phyloP scores from a whole-genome alignment of 371 early-diverging fungal genomes.

The Quaeritorhiza haematococci region DNA sequence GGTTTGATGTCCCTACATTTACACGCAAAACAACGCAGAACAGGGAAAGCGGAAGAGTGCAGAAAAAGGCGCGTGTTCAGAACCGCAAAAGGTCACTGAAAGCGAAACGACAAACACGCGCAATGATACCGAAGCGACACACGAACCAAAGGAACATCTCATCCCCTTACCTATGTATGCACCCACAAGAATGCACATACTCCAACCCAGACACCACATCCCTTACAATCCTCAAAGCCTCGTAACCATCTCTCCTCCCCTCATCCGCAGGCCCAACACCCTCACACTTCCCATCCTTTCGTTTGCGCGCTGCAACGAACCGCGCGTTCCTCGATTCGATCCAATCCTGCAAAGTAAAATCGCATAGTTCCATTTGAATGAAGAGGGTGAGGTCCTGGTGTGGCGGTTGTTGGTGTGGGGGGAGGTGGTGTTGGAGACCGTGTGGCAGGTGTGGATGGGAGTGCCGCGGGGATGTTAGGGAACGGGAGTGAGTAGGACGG shows the following conservation, averaged over 20 bases:
- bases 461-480: no score
- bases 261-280: neutral
- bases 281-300: neutral
- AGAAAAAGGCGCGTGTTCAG: no score
- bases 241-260: neutral
- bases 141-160: no score
- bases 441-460: no score
- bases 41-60: no score
- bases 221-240: constrained; percentile 14
- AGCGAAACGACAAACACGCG: neutral
- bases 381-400: neutral
- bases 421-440: neutral
- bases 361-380: constrained; percentile 35
- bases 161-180: constrained; percentile 9
- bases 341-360: constrained; percentile 29
- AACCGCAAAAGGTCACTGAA: no score
- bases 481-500: no score
- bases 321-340: constrained; percentile 22
- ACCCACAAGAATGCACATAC: constrained; percentile 27
- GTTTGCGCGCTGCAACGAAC: neutral
- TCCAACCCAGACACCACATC: constrained; percentile 29
- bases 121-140: neutral
- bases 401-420: neutral
- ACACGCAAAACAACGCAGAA: constrained; percentile 1
- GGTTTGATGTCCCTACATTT: constrained; percentile 34